Base-by-base conservation (phyloP, 2,329 filamentous ascomycete species). In the Blumeriella jaapii region DNA sequence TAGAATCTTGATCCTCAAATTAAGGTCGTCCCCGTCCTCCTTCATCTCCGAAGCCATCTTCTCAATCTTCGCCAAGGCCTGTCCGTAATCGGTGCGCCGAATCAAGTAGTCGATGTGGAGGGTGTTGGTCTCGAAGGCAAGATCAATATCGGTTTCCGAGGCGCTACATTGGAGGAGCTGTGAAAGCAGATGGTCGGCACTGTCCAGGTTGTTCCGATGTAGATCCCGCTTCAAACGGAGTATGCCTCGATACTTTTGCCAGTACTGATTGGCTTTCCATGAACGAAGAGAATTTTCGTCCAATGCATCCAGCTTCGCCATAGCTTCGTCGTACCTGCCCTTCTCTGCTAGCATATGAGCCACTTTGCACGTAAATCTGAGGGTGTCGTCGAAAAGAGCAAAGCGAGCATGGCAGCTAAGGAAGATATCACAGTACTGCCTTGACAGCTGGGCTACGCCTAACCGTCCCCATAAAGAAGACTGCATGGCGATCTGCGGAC, bases 391-490 rank as follows among this genome's bases (percentile, higher is more conserved):
- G 27, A 87, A 72, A 0, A 77, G 68, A 22, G 69, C 67, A 30
- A 64, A 62, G n/a, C 63, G 60, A 3, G 67, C 63, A 52, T 94
- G 80, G 44, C 82, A 86, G 34, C 76, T 69, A 11, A 86, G 65
- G 39, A 93, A 86, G 1, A 84, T 65, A 44, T 93, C 79, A 50
- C 77, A 81, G 14, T 72, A 69, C 34, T 69, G 66, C 12, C 66
- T 59, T 25, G 81, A 68, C 47, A 74, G 54, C 16, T 64, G 61
- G 0, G 66, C 54, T 38, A 68, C 59, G 53, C 84, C 89, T 19
- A 93, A 67, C 23, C 87, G 70, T 33, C 78, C 76, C 68, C 82
- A 93, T 1, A 91, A 56, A 0, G 82, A 69, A 18, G 81, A 77
- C 30, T 74, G 69, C 26, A 94, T 67, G 2, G 85, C 67, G 40